These are phyloP conservation scores for Laetiporus sulphureus DNA, from an alignment of 1,284 basidiomycete species.

Conservation along the genomic window DNA sequence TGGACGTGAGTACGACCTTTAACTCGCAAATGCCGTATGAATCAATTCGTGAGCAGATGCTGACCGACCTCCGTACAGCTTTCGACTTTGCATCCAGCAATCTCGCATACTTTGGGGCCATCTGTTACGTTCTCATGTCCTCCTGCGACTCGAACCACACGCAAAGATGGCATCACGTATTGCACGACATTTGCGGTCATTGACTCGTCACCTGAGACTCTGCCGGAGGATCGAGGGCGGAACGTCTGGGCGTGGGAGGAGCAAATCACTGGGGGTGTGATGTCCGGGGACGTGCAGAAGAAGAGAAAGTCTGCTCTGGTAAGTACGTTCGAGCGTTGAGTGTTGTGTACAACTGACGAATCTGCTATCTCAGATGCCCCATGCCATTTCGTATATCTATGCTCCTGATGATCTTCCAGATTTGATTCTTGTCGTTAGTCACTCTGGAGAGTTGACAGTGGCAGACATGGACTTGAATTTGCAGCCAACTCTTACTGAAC, in stretches of 20 bases:
- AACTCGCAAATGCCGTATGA: too few relatives aligned
- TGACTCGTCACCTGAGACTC: slow-evolving; percentile 39
- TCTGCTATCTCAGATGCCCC: slow-evolving; percentile 30
- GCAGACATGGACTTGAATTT: slow-evolving; percentile 37
- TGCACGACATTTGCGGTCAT: slow-evolving; percentile 54
- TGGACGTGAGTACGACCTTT: slow-evolving; percentile 59
- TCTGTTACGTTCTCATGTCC: slow-evolving; percentile 55
- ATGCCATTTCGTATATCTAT: slow-evolving; percentile 37
- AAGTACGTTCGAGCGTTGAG: slow-evolving; percentile 21
- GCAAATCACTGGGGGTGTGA: slow-evolving; percentile 32
- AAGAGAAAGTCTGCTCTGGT: slow-evolving; percentile 40
- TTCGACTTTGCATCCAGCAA: slow-evolving; percentile 55
- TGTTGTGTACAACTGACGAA: background rate
- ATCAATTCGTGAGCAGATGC: too few relatives aligned
- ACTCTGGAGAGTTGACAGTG: slow-evolving; percentile 38
- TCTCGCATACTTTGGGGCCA: slow-evolving; percentile 62
- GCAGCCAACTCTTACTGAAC: slow-evolving; percentile 25
- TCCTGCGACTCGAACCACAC: slow-evolving; percentile 37
- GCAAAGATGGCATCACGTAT: slow-evolving; percentile 29
- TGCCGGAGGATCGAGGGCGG: slow-evolving; percentile 33
- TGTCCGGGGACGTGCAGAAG: slow-evolving; percentile 23
- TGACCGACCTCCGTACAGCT: slow-evolving; percentile 45
- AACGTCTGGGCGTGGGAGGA: slow-evolving; percentile 62
- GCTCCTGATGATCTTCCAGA: slow-evolving; percentile 36
- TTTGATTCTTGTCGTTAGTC: slow-evolving; percentile 39